Evolutionary conservation across 192 early-diverging fungal genomes (phyloP), one percentile per base, ranked within the genome.

Genomic region (Backusella circina): DNA sequence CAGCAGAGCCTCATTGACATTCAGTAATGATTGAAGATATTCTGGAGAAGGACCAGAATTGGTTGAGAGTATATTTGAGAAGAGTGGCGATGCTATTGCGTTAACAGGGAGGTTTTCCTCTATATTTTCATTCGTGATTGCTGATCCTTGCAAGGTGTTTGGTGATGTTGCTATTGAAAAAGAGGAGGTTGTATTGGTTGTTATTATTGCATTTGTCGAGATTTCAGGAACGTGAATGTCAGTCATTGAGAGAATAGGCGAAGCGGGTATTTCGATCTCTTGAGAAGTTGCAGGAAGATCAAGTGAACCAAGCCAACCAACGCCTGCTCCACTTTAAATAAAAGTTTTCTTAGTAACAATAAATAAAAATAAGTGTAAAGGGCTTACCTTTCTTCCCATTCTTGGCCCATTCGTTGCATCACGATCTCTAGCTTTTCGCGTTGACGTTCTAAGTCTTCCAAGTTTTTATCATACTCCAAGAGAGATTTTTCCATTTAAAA

Each of bases 311-410:
- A 82, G 54, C 81, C 81, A 82, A 38, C 77, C 77, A 64, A 82
- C 75, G 10, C 81, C 81, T 18, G 81, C 73, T 16, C 81, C 81
- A 74, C 81, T 82, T 37, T 44, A 28, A 8, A 50, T 1, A 26
- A 50, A 64, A 41, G 18, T 41, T 23, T 61, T 26, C 0, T 61
- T 61, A 61, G 3, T 28, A 61, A 44, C 12, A 64, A 9, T 12
- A 35, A n/a, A 38, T 65, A 30, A 57, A 44, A 32, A 5, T 21
- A 41, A 67, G 1, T 57, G 15, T 18, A 37, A 10, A 31, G 54
- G n/a, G 12, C 1, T 74, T 76, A 82, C 81, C 81, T 82, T 78
- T 74, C 67, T 65, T 75, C 77, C 81, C 81, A 82, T 65, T 82
- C 81, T 74, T 82, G 47, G 1, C 74, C 77, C 81, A 82, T 82